Percentiles rank a stretch among this genome's conserved stretches.
Evolutionary conservation across 306 rosid species (phyloP).

Genomic region (Vigna reflexopilosa): DNA sequence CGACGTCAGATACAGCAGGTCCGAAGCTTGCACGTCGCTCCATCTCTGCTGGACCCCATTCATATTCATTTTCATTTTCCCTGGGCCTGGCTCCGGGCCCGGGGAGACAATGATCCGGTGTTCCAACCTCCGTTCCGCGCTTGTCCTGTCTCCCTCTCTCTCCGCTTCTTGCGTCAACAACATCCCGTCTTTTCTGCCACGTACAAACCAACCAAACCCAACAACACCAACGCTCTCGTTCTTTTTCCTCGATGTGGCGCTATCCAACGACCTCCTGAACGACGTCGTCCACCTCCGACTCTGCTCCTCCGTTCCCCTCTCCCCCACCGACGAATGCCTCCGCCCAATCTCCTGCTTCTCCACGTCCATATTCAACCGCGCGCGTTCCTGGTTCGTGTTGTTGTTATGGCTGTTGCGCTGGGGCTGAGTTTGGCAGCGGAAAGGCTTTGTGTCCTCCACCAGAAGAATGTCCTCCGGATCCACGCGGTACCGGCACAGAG

Average conservation of each 20-base stretch:
- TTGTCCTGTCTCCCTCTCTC: slow-evolving; percentile 10
- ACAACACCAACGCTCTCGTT: slow-evolving; percentile 31
- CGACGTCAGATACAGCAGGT: slow-evolving; percentile 73
- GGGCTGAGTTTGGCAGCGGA: neutral
- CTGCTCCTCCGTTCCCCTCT: slow-evolving; percentile 41
- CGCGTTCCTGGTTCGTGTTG: neutral
- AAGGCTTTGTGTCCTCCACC: slow-evolving; percentile 44
- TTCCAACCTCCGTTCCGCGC: slow-evolving; percentile 58
- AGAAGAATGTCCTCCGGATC: slow-evolving; percentile 89
- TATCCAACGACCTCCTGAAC: slow-evolving; percentile 73
- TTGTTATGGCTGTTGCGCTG: neutral
- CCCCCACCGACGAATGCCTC: slow-evolving; percentile 82
- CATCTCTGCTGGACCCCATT: slow-evolving; percentile 55
- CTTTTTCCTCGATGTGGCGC: slow-evolving; percentile 43
- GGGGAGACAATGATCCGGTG: slow-evolving; percentile 84
- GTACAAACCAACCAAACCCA: slow-evolving; percentile 54
- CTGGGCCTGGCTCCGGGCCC: neutral
- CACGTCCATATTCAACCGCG: slow-evolving; percentile 9
- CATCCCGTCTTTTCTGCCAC: slow-evolving; percentile 74
- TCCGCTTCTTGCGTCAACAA: slow-evolving; percentile 44
- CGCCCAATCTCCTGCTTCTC: slow-evolving; percentile 45
- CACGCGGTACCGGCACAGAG: slow-evolving; percentile 83
- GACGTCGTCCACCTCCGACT: slow-evolving; percentile 42
- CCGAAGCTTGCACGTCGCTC: slow-evolving; percentile 84
- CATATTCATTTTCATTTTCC: no score